Conservation (phyloP, 305 asterid genomes). For the Stenogyne calaminthoides region DNA sequence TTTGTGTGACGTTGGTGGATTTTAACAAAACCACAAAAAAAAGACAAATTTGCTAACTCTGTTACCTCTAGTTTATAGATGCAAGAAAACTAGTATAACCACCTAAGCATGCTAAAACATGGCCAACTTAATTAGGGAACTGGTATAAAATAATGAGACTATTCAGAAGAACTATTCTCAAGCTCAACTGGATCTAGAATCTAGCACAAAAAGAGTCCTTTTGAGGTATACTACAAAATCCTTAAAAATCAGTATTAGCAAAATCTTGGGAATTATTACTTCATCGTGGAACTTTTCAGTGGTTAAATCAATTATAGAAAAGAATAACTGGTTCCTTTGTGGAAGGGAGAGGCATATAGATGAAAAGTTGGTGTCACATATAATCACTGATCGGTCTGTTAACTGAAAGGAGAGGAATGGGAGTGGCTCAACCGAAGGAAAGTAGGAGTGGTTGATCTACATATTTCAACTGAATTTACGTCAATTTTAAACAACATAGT, state of each 20-base stretch:
- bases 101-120: neutral
- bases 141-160: neutral
- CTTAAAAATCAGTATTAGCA: neutral
- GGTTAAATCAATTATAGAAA: neutral
- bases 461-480: too few species aligned
- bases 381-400: neutral
- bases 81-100: conserved; percentile 7
- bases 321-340: neutral
- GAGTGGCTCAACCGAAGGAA: neutral
- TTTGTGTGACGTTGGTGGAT: too few species aligned
- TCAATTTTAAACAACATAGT: too few species aligned
- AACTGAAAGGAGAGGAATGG: neutral
- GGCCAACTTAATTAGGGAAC: conserved; percentile 6
- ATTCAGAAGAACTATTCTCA: neutral
- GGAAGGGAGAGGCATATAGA: too few species aligned
- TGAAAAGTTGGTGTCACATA: neutral
- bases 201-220: neutral
- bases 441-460: too few species aligned
- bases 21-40: too few species aligned
- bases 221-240: neutral
- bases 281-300: neutral
- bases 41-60: neutral
- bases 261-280: neutral
- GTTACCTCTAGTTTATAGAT: conserved; percentile 3
- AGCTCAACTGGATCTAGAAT: neutral